Evolutionary conservation across 2,329 filamentous ascomycete genomes (phyloP), one percentile per base, ranked within the genome.

Genomic region (Fusarium sambucinum): DNA sequence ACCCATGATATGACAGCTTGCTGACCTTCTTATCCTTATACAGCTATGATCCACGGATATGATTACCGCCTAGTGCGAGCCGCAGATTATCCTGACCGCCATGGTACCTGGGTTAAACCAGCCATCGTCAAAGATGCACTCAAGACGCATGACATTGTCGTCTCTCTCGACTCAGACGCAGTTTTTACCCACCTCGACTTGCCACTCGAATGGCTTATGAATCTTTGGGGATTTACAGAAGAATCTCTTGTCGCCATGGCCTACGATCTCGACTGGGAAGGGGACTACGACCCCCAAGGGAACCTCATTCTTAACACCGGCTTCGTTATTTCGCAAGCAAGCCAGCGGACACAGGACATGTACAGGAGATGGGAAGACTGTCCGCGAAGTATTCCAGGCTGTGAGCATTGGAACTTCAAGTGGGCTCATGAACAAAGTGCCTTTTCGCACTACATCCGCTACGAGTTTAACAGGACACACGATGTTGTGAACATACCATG

Each of bases 191-290:
- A 83, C 55, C 77, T 79, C 2, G 76, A 82, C 33, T 69, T 85
- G 1, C 82, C 82, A 4, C 59, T 84, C 17, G 83, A 85, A 73
- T 84, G 81, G 79, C 77, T 85, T 9, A 77, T 85, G 69, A 83
- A 82, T 68, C 77, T 80, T 40, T 84, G 82, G 83, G 77, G 80
- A 55, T 75, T 83, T 47, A 76, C 73, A 12, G 62, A 72, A 1
- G 69, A 78, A 3, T 83, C 80, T 0, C 76, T 82, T 14, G 72
- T 83, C 54, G 80, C 83, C 57, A 80, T 84, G 77, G 79, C 83
- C 37, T 75, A 80, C 56, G 83, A 85, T 52, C 81, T 82, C 9
- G 76, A 81, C 52, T 67, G 68, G n/a, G 17, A 51, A 62, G 74
- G 75, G 53, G 82, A 83, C 69, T 73, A 59, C 35, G 81, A 83